Percentiles rank a stretch among this genome's conserved stretches.
Evolutionary conservation across 1,284 basidiomycete genomes (phyloP).

Genomic region (Meripilus lineatus): DNA sequence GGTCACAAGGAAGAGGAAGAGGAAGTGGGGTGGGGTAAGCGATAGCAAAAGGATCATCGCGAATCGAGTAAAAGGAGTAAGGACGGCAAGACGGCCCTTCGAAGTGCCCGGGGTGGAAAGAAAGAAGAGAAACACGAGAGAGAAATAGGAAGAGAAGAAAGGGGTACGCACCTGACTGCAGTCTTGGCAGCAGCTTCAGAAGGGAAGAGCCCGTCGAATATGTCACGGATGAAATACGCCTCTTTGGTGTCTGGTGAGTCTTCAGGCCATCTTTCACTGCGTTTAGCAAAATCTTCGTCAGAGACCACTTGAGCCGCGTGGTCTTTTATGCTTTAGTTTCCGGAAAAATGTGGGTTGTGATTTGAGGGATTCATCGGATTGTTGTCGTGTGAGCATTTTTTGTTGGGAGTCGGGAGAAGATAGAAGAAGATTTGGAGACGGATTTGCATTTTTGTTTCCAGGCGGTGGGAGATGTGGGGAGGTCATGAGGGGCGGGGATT

Average conservation of each 20-base stretch:
- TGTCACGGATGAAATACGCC: conserved; percentile 91
- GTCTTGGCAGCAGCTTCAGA: conserved; percentile 84
- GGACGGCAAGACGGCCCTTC: too few species aligned
- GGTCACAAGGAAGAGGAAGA: too few species aligned
- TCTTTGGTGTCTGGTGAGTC: conserved; percentile 97
- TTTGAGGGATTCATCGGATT: background rate
- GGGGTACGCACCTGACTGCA: conserved; percentile 74
- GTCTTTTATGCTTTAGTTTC: conserved; percentile 73
- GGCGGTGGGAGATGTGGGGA: too few species aligned
- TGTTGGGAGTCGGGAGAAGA: too few species aligned
- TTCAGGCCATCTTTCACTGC: conserved; percentile 73
- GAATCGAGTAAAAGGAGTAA: too few species aligned
- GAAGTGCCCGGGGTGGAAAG: too few species aligned
- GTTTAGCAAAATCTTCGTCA: conserved; percentile 78
- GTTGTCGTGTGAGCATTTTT: too few species aligned
- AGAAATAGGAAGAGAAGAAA: conserved; percentile 3
- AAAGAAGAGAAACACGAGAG: conserved; percentile 12
- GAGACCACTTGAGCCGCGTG: conserved; percentile 75
- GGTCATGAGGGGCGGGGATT: background rate
- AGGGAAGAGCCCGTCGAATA: conserved; percentile 89
- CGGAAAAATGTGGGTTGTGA: background rate
- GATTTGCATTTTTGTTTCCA: too few species aligned
- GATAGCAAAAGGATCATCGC: too few species aligned
- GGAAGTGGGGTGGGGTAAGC: too few species aligned
- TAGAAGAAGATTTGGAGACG: too few species aligned